Evolutionary conservation across 495 filamentous ascomycete genomes (phyloP).

Genomic region (Aspergillus asperescens): DNA sequence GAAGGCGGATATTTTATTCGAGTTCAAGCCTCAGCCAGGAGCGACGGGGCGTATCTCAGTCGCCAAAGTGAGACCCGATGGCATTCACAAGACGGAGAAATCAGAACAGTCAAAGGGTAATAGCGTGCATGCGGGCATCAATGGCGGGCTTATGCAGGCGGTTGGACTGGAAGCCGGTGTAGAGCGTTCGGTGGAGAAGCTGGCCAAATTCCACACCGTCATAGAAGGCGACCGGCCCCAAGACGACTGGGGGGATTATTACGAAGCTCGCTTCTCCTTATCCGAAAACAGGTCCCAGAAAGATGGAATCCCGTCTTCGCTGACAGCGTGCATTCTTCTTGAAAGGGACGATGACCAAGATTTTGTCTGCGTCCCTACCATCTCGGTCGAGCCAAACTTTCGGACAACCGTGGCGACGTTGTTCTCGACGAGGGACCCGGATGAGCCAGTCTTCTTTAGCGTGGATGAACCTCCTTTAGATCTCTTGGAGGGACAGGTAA

Average conservation of each 20-base stretch:
- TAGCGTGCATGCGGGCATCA: background rate
- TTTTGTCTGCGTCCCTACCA: background rate
- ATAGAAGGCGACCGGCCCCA: background rate
- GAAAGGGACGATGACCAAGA: conserved; percentile 2
- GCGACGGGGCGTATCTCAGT: background rate
- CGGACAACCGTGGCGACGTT: background rate
- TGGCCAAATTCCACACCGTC: background rate
- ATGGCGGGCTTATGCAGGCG: background rate
- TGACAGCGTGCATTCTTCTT: background rate
- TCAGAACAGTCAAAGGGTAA: background rate
- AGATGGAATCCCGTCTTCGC: background rate
- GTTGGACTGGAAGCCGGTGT: background rate
- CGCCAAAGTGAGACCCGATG: background rate
- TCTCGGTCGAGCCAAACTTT: background rate
- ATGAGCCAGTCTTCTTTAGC: background rate
- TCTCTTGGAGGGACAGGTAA: background rate
- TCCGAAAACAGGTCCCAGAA: background rate
- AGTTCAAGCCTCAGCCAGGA: background rate
- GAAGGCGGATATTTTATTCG: background rate
- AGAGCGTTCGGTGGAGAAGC: background rate
- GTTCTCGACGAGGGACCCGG: background rate
- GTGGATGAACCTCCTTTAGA: background rate
- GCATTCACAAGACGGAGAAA: background rate
- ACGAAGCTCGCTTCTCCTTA: background rate
- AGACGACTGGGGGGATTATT: background rate